Base-by-base conservation (phyloP, 1,284 basidiomycete genomes). In the Cystobasidium sp. region DNA sequence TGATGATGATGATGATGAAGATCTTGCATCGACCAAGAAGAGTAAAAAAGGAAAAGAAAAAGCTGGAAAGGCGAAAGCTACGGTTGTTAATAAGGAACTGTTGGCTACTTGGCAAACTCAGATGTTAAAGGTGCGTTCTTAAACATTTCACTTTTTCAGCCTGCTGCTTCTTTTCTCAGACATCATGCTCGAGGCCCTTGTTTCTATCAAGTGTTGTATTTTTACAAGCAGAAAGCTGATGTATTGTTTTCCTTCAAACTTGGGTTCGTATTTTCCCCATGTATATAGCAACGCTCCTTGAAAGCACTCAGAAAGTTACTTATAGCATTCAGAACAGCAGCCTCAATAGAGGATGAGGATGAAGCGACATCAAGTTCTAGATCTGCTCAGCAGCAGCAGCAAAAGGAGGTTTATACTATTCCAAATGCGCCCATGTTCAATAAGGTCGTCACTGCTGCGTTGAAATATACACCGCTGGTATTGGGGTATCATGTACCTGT, bases 381-480 rank as follows among this genome's bases (percentile, higher is more conserved):
- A 6, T 16, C 68, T n/a, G n/a, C 4, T 65, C 53, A 52, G n/a
- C 24, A 65, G 24, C 18, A 47, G 64, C 64, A 58, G 75, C 16
- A 43, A n/a, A 52, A 51, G 64, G 72, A 78, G 76, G 66, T 67
- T 72, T 67, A 71, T 58, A 56, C 71, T 75, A 51, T 73, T 64
- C 14, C 75, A 66, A 76, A 63, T 43, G 70, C 72, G 46, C 12
- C 75, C 93, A 93, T 96, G 18, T 99, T 96, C 85, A 91, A 91
- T 85, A 97, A 97, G 83, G 86, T 99, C 22, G 86, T 99, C 44
- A 87, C 89, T 14, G 97, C 95, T 1, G 85, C 94, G 0, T 85
- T 99, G 65, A 89, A 89, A 81, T 99, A 93, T 83, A 94, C 94
- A 0, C 96, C 96, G 0, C 87, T 98, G 46, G 88, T 98, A 1